Percentiles rank a stretch among this genome's conserved stretches.
Evolutionary conservation across 495 filamentous ascomycete genomes (phyloP).

Genomic region (Podospora appendiculata): DNA sequence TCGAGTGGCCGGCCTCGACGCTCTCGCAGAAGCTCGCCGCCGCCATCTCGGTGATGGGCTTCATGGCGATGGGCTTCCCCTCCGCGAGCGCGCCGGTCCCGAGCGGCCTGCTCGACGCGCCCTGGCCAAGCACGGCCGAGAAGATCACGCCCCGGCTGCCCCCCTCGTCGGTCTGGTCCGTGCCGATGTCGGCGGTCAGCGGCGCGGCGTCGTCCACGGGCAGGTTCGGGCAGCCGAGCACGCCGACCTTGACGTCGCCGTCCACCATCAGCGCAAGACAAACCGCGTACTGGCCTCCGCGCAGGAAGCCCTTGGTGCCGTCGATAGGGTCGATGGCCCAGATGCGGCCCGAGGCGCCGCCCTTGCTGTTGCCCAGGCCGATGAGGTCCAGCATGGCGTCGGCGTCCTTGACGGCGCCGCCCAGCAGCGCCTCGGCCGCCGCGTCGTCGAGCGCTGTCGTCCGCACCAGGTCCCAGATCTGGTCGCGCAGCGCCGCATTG

Average conservation of each 20-base stretch:
- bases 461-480: slow-evolving; percentile 78
- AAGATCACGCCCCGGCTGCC: slow-evolving; percentile 73
- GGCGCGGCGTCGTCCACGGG: slow-evolving; percentile 70
- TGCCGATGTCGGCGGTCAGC: slow-evolving; percentile 57
- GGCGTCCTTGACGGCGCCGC: slow-evolving; percentile 60
- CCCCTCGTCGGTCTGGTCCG: slow-evolving; percentile 56
- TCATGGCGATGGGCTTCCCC: slow-evolving; percentile 68
- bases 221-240: slow-evolving; percentile 89
- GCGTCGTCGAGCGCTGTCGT: slow-evolving; percentile 63
- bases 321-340: slow-evolving; percentile 98
- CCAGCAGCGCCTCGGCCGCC: slow-evolving; percentile 52
- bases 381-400: slow-evolving; percentile 80
- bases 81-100: slow-evolving; percentile 47
- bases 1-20: slow-evolving; percentile 85
- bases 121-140: slow-evolving; percentile 66
- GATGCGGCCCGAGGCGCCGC: slow-evolving; percentile 74
- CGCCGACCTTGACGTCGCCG: slow-evolving; percentile 90
- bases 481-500: slow-evolving; percentile 54
- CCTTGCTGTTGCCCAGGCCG: slow-evolving; percentile 72
- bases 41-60: slow-evolving; percentile 59
- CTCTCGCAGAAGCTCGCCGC: slow-evolving; percentile 90
- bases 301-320: slow-evolving; percentile 92
- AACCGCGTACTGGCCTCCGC: slow-evolving; percentile 97
- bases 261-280: slow-evolving; percentile 87
- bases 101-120: slow-evolving; percentile 69